Conservation (phyloP, 176 grass and related monocot genomes). For the Stipa capillata region DNA sequence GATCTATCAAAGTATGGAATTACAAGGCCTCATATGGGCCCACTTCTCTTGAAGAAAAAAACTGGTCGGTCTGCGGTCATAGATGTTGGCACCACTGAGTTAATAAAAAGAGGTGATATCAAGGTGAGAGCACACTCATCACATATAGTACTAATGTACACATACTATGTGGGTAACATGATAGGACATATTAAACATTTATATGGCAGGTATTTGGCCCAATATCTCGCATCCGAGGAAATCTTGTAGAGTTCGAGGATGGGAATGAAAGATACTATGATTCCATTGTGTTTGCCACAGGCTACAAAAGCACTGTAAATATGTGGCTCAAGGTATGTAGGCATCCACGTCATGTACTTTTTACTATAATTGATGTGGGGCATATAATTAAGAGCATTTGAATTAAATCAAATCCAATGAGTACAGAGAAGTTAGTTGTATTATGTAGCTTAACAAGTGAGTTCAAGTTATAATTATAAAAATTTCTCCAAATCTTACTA, state of each 20-base stretch:
- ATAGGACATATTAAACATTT: not conserved
- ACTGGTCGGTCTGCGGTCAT: conserved; percentile 51
- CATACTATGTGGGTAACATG: not conserved
- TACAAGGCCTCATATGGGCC: conserved; percentile 38
- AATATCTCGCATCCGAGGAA: conserved; percentile 31
- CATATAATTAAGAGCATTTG: not conserved
- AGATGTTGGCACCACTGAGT: conserved; percentile 48
- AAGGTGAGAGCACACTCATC: conserved; percentile 11
- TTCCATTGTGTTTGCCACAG: conserved; percentile 49
- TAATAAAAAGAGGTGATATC: conserved; percentile 45
- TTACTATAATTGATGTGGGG: not conserved
- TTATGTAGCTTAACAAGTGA: not conserved
- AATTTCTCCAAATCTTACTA: not conserved
- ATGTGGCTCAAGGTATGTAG: conserved; percentile 52
- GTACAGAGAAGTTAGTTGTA: not conserved
- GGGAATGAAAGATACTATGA: conserved; percentile 27
- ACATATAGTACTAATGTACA: not conserved
- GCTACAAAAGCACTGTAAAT: conserved; percentile 43
- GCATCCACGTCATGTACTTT: not conserved
- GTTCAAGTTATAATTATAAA: not conserved
- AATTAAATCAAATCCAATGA: not conserved
- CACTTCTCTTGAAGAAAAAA: conserved; percentile 38
- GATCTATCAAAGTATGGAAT: conserved; percentile 56
- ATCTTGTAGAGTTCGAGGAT: conserved; percentile 39
- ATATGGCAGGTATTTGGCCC: conserved; percentile 21